Evolutionary conservation across 1,284 basidiomycete species (phyloP), one percentile per base, ranked within the genome.

Genomic region (Amylostereum chailletii): DNA sequence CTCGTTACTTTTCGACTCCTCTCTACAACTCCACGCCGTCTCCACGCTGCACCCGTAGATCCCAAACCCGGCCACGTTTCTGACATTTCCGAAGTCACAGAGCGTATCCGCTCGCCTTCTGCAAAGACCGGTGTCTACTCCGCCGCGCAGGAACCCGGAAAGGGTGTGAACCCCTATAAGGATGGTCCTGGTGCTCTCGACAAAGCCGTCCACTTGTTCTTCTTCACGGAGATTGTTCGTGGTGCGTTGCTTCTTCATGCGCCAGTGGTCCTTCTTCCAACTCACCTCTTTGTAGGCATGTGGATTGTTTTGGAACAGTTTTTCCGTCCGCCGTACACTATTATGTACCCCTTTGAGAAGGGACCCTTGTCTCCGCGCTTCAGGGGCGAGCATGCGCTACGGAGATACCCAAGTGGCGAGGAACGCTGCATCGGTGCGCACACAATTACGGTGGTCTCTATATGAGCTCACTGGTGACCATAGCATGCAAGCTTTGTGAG

Each of bases 291-390:
- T 52, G 10, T 58, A 96, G 94, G 95, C 61, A 95, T 98, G 91
- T 97, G 94, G 93, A 87, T 99, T 65, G 94, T 98, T n/a, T 62
- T 98, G 57, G 96, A 98, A 70, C 90, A 98, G 67, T 93, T 96
- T 73, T 96, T 95, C 81, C 82, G 93, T 51, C 91, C 91, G 42
- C 95, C 95, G 34, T 99, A 98, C 71, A 99, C 95, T 41, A 99
- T 99, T 76, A 96, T 90, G 86, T 93, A 92, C 64, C 90, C 90
- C 10, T 97, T 94, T 62, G 96, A 99, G 72, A 99, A 99, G 71
- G 96, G 96, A 26, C 96, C 96, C 38, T 71, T 99, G 50, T 96
- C 92, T 39, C 94, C 96, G 41, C 90, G 96, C 55, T 99, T 99
- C 80, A 86, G 96, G 65, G 96, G 96, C 51, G 96, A 99, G 71